Base-by-base conservation (phyloP, 345 rosid species). In the Eucalyptus guilfoylei region DNA sequence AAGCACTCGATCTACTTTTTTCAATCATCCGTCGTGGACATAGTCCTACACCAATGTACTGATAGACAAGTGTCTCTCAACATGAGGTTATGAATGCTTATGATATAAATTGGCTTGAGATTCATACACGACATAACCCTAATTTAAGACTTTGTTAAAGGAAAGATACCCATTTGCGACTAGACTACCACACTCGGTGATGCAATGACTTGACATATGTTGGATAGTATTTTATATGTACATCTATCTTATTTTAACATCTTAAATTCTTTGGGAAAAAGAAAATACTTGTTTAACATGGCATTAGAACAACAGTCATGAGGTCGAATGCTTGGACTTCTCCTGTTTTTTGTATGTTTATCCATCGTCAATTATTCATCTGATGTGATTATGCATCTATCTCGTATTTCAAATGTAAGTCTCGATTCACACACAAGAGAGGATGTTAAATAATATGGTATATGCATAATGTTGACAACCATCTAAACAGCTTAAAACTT, bases 301-400 rank as follows among this genome's bases (percentile, higher is more conserved):
- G 13, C 0, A 60, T 60, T 12, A 11, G 1, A 11, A 32, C 67
- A 26, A 1, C 0, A 26, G 7, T 60, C 0, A 26, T 0, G 7
- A 26, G 14, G 14, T 60, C 0, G 8, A 26, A 26, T 60, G 55
- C 55, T 7, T 16, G 4, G 55, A 16, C 55, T 17, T 5, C 23
- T 52, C 55, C 3, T 7, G 4, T 17, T 15, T 52, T 52, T 17
- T 52, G 23, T 52, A 17, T 17, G 8, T 23, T 55, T 54, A 23
- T 55, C 10, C 4, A 2, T 54, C 5, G 40, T 37, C 40, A 4
- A 37, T 37, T 37, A 42, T 42, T 42, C 42, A 5, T 42, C 6
- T 42, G 42, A 42, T 42, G 42, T 42, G 42, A 42, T 42, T 42
- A 42, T 42, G 42, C 42, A 12, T 11, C 3, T 6, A 4, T 24